Evolutionary conservation across 345 rosid genomes (phyloP).

Genomic region (Carallia pectinifolia): DNA sequence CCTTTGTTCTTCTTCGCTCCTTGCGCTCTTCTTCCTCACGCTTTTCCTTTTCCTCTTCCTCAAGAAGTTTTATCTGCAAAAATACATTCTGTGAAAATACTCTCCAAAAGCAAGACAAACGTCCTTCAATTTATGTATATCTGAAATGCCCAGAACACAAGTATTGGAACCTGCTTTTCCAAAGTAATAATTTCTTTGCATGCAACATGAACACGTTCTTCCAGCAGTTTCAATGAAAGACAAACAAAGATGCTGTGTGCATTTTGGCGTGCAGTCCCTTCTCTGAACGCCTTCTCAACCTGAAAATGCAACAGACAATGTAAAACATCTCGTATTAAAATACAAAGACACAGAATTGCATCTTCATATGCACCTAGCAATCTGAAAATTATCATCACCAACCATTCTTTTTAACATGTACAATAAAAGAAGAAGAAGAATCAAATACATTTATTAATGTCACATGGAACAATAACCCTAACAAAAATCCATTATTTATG

Average conservation of each 20-base stretch:
- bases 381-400: too few relatives aligned
- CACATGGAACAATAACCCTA: not conserved
- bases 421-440: too few relatives aligned
- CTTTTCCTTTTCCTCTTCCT: constrained; percentile 96
- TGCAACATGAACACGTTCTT: constrained; percentile 91
- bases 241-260: constrained; percentile 96
- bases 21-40: constrained; percentile 92
- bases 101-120: not conserved
- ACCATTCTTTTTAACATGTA: too few relatives aligned
- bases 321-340: constrained; percentile 2
- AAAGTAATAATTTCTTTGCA: constrained; percentile 90
- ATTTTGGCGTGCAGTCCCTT: constrained; percentile 96
- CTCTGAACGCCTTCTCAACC: constrained; percentile 99
- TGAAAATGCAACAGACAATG: constrained; percentile 28
- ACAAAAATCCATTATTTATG: not conserved
- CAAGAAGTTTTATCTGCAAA: constrained; percentile 77
- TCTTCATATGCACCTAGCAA: not conserved
- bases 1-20: constrained; percentile 84
- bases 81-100: constrained; percentile 3
- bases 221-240: constrained; percentile 76
- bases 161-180: constrained; percentile 78
- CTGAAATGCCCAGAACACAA: constrained; percentile 19
- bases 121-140: not conserved
- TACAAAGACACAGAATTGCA: not conserved
- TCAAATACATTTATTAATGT: not conserved